Conservation (phyloP, 2,329 filamentous ascomycete species). For the Exophiala oligosperma region DNA sequence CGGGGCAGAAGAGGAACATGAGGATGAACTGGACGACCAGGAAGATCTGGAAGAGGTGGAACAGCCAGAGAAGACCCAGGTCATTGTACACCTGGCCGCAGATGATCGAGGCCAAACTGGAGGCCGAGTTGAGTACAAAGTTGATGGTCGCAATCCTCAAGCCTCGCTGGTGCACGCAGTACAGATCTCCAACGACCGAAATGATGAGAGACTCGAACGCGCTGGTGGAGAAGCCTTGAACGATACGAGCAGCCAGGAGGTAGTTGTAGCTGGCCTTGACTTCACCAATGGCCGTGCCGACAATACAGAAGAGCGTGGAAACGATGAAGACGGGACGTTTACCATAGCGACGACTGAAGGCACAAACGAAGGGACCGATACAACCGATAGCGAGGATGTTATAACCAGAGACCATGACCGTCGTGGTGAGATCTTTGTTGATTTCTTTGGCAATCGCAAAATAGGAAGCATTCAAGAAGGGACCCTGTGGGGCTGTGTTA, state of each 20-base stretch:
- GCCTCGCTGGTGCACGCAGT: slow-evolving; percentile 31
- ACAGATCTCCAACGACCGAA: slow-evolving; percentile 47
- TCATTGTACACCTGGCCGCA: slow-evolving; percentile 26
- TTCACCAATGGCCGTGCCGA: slow-evolving; percentile 25
- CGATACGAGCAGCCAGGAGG: slow-evolving; percentile 25
- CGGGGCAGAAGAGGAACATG: slow-evolving; percentile 33
- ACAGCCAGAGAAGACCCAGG: slow-evolving; percentile 28
- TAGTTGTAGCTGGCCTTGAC: slow-evolving; percentile 24
- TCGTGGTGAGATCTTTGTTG: slow-evolving; percentile 20
- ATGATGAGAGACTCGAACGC: slow-evolving; percentile 52
- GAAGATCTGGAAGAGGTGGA: slow-evolving; percentile 33
- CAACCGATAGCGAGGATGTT: slow-evolving; percentile 26
- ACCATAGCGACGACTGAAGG: slow-evolving; percentile 48
- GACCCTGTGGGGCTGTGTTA: slow-evolving; percentile 9
- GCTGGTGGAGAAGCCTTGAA: slow-evolving; percentile 41
- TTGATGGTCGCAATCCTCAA: slow-evolving; percentile 24
- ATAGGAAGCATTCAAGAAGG: slow-evolving; percentile 26
- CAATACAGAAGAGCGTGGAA: slow-evolving; percentile 25
- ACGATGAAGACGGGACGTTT: slow-evolving; percentile 31
- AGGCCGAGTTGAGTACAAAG: slow-evolving; percentile 30
- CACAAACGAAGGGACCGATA: slow-evolving; percentile 29
- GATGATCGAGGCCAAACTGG: slow-evolving; percentile 40
- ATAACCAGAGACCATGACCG: slow-evolving; percentile 25
- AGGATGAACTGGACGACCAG: slow-evolving; percentile 31
- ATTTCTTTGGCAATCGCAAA: slow-evolving; percentile 20